Percentiles rank a stretch among this genome's conserved stretches.
These are phyloP conservation scores for Warburgia ugandensis DNA, from an alignment of 164 flowering plant genomes.

Conservation along the genomic window DNA sequence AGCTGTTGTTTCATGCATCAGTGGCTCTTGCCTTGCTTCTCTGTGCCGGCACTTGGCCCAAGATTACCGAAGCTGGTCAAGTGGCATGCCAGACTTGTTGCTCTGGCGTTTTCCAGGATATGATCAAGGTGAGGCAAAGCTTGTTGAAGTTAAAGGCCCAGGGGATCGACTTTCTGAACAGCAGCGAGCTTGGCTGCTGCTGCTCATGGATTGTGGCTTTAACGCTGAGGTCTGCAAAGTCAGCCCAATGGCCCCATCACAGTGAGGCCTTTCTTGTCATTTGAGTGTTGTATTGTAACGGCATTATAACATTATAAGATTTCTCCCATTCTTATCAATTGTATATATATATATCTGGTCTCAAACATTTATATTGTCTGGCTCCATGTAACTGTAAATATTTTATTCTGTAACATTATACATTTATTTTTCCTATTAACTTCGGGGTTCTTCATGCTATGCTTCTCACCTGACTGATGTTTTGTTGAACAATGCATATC, in stretches of 20 bases:
- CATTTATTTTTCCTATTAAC: too few relatives aligned
- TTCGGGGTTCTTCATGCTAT: too few relatives aligned
- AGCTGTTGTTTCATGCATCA: constrained; percentile 70
- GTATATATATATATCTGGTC: too few relatives aligned
- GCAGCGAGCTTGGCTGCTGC: constrained; percentile 84
- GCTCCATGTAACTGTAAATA: too few relatives aligned
- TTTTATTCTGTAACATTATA: too few relatives aligned
- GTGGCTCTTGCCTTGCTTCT: constrained; percentile 66
- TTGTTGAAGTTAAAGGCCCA: constrained; percentile 94
- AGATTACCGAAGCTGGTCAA: constrained; percentile 86
- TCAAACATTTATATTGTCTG: too few relatives aligned
- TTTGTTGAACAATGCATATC: too few relatives aligned
- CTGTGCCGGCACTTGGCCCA: constrained; percentile 74
- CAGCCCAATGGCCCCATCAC: constrained; percentile 22
- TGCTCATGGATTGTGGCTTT: constrained; percentile 84
- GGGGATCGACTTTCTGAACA: constrained; percentile 87
- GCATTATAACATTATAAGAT: too few relatives aligned
- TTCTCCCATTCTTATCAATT: neutral
- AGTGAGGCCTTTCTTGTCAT: constrained; percentile 5
- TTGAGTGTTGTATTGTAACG: neutral
- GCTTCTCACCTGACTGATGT: too few relatives aligned
- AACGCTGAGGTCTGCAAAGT: constrained; percentile 76
- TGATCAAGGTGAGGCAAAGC: constrained; percentile 82
- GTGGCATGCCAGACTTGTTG: constrained; percentile 94
- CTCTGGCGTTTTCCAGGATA: constrained; percentile 76